phyloP scores from a whole-genome alignment of 768 basidiomycete species.

The Termitomyces heimii region DNA sequence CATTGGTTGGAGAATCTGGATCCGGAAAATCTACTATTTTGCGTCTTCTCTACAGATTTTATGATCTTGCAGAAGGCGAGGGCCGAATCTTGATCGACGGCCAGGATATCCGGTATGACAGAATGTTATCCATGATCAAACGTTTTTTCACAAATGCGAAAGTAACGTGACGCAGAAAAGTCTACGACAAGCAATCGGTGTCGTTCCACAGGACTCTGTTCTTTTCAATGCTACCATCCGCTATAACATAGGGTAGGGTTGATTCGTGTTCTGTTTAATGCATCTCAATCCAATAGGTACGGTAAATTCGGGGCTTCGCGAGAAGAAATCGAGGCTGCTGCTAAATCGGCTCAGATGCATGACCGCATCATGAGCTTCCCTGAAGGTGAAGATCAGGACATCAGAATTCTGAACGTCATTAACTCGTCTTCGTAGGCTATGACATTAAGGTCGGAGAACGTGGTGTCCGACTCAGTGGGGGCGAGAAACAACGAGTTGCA shows the following conservation, averaged over 20 bases:
- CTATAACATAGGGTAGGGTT: slow-evolving; percentile 64
- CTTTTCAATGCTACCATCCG: slow-evolving; percentile 66
- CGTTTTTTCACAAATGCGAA: background rate
- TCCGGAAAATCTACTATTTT: slow-evolving; percentile 81
- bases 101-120: slow-evolving; percentile 60
- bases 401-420: background rate
- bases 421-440: slow-evolving; percentile 38
- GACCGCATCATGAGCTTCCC: slow-evolving; percentile 81
- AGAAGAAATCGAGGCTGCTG: slow-evolving; percentile 76
- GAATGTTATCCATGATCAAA: background rate
- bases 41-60: slow-evolving; percentile 88
- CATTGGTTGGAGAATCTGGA: slow-evolving; percentile 82
- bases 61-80: slow-evolving; percentile 77
- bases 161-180: slow-evolving; percentile 80
- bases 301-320: slow-evolving; percentile 66
- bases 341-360: slow-evolving; percentile 82
- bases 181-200: slow-evolving; percentile 76
- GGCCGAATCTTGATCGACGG: slow-evolving; percentile 82
- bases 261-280: background rate
- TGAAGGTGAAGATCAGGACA: slow-evolving; percentile 37
- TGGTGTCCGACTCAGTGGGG: slow-evolving; percentile 78
- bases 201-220: slow-evolving; percentile 83
- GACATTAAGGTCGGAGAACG: slow-evolving; percentile 88
- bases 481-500: slow-evolving; percentile 87
- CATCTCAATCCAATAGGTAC: slow-evolving; percentile 40